A percentile compares a stretch with the other conserved stretches of the same genome.
Conservation (phyloP, 768 basidiomycete species). For the Boletus fagicola region DNA sequence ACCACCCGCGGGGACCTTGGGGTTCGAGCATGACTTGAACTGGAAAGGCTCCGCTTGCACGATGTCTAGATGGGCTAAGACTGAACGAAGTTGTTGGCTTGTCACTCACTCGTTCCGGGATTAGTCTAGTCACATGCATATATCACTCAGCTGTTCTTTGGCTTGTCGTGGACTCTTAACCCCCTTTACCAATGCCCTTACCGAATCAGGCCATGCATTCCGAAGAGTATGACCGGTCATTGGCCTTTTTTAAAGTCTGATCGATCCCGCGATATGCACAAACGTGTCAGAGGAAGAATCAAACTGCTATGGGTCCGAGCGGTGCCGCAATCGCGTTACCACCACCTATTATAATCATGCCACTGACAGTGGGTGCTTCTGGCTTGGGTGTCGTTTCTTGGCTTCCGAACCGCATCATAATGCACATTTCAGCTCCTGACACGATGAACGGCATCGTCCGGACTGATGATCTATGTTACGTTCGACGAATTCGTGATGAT, state of each 20-base stretch:
- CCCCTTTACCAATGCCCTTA: neutral
- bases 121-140: neutral
- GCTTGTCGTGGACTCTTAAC: neutral
- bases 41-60: neutral
- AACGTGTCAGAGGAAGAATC: conserved; percentile 6
- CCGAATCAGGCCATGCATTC: neutral
- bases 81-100: neutral
- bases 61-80: neutral
- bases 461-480: conserved; percentile 6
- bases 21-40: neutral
- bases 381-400: conserved; percentile 6
- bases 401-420: conserved; percentile 2
- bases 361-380: conserved; percentile 14
- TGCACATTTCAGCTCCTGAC: neutral
- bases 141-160: neutral
- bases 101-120: neutral
- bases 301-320: conserved; percentile 1
- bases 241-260: neutral
- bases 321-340: conserved; percentile 13
- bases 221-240: neutral
- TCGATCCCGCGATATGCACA: conserved; percentile 15
- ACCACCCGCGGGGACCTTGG: conserved; percentile 16
- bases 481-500: neutral
- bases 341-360: neutral
- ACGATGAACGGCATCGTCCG: neutral